A percentile compares a stretch with the other conserved stretches of the same genome.
Evolutionary conservation across 192 early-diverging fungal genomes (phyloP).

Genomic region (Linnemannia elongata): DNA sequence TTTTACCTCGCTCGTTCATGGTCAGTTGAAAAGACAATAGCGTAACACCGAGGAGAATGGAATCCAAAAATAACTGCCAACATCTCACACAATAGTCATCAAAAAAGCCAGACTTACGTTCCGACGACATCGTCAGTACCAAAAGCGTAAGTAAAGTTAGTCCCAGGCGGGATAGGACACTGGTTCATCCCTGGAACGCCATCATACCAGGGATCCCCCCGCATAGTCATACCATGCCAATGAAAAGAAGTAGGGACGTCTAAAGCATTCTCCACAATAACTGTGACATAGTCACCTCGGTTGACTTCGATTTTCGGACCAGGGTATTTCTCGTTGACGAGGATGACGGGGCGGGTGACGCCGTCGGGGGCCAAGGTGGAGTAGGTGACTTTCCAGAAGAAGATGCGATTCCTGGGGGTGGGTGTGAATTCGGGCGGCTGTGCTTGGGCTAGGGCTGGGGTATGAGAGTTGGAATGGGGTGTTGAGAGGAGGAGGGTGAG

Average conservation of each 20-base stretch:
- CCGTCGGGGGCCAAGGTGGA: conserved; percentile 59
- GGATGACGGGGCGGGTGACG: conserved; percentile 56
- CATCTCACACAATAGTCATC: not conserved
- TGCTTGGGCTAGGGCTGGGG: conserved; percentile 18
- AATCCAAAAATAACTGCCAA: conserved; percentile 5
- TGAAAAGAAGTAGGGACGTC: conserved; percentile 64
- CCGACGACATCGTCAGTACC: conserved; percentile 49
- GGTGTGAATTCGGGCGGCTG: conserved; percentile 37
- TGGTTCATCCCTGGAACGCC: conserved; percentile 76
- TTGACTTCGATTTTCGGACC: conserved; percentile 66
- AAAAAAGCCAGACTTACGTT: conserved; percentile 59
- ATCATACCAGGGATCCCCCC: conserved; percentile 55
- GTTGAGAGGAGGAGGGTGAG: conserved; percentile 15
- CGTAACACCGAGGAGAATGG: conserved; percentile 8
- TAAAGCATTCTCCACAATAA: conserved; percentile 61
- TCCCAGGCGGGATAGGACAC: conserved; percentile 61
- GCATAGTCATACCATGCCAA: conserved; percentile 65
- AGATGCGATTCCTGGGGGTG: conserved; percentile 52
- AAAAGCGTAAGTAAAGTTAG: conserved; percentile 61
- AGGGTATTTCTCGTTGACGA: conserved; percentile 69
- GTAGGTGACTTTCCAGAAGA: conserved; percentile 51
- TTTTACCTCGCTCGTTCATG: not conserved
- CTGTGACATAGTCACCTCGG: conserved; percentile 61
- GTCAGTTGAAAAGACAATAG: not conserved
- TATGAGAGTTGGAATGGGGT: not conserved